Evolutionary conservation across 257 asterid genomes (phyloP).

Genomic region (Salvia rosmarinus): DNA sequence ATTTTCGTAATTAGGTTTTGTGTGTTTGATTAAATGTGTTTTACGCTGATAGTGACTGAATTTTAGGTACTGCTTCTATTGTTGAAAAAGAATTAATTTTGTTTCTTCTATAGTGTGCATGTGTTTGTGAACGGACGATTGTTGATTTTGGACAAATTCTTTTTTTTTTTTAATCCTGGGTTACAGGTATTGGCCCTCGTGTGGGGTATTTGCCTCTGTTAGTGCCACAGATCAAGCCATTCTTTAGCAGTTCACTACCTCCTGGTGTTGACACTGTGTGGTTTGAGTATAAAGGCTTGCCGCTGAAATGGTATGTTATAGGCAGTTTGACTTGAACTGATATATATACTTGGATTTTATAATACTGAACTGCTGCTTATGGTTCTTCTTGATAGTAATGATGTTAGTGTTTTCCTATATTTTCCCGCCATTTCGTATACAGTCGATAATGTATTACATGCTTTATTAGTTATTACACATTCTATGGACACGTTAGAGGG

Average conservation of each 20-base stretch:
- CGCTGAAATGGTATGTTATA: slow-evolving; percentile 81
- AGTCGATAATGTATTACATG: slow-evolving; percentile 1
- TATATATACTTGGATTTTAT: neutral
- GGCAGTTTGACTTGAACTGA: slow-evolving; percentile 13
- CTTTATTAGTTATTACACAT: slow-evolving; percentile 6
- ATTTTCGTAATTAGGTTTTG: neutral
- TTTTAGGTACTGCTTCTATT: neutral
- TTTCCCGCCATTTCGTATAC: neutral
- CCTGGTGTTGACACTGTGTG: slow-evolving; percentile 97
- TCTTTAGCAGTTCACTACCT: slow-evolving; percentile 85
- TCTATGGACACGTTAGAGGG: neutral
- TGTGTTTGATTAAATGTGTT: slow-evolving; percentile 21
- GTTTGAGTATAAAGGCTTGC: slow-evolving; percentile 97
- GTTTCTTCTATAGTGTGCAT: slow-evolving; percentile 1
- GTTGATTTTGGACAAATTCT: slow-evolving; percentile 1
- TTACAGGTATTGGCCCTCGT: slow-evolving; percentile 89
- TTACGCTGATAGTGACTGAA: neutral
- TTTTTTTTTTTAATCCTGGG: slow-evolving; percentile 28
- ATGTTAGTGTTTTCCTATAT: slow-evolving; percentile 19
- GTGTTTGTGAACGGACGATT: neutral
- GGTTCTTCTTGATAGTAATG: slow-evolving; percentile 27
- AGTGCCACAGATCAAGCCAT: slow-evolving; percentile 82
- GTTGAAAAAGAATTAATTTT: neutral
- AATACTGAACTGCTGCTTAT: neutral
- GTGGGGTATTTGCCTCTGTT: slow-evolving; percentile 91